Conservation (phyloP, 2,329 filamentous ascomycete genomes). For the Fulvia fulva region DNA sequence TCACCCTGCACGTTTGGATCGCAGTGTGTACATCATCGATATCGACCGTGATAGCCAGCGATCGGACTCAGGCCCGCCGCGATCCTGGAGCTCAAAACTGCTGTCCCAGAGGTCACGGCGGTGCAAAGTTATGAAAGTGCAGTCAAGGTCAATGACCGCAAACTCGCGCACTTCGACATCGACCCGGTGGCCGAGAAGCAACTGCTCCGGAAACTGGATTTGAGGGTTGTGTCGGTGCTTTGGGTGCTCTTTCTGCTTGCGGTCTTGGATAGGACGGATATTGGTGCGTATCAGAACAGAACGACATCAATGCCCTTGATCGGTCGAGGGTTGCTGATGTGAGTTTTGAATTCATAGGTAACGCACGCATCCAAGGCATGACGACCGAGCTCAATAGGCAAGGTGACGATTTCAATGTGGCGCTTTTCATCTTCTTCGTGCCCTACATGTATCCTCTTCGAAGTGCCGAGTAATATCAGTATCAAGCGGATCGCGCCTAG, state of each 20-base stretch:
- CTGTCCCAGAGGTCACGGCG: no score
- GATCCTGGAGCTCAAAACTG: no score
- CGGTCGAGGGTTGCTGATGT: no score
- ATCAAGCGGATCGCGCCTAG: constrained; percentile 39
- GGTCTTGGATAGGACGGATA: constrained; percentile 43
- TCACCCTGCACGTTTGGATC: no score
- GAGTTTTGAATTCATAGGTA: constrained; percentile 26
- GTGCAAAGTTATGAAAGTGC: constrained; percentile 5
- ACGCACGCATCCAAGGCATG: constrained; percentile 33
- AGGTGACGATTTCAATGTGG: constrained; percentile 32
- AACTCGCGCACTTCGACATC: constrained; percentile 18
- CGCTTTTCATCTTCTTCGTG: constrained; percentile 36
- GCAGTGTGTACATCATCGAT: no score
- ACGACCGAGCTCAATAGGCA: constrained; percentile 39
- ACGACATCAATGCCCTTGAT: no score
- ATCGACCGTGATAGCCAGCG: no score
- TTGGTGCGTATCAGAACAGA: constrained; percentile 39
- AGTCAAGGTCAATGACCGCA: constrained; percentile 20
- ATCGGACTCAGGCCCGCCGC: no score
- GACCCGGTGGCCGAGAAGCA: constrained; percentile 35
- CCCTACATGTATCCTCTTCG: constrained; percentile 36
- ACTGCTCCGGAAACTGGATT: constrained; percentile 48
- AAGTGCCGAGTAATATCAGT: constrained; percentile 38
- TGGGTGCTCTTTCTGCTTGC: constrained; percentile 44
- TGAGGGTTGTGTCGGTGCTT: constrained; percentile 48